Conservation (phyloP, 495 filamentous ascomycete genomes). For the Penicillium manginii region DNA sequence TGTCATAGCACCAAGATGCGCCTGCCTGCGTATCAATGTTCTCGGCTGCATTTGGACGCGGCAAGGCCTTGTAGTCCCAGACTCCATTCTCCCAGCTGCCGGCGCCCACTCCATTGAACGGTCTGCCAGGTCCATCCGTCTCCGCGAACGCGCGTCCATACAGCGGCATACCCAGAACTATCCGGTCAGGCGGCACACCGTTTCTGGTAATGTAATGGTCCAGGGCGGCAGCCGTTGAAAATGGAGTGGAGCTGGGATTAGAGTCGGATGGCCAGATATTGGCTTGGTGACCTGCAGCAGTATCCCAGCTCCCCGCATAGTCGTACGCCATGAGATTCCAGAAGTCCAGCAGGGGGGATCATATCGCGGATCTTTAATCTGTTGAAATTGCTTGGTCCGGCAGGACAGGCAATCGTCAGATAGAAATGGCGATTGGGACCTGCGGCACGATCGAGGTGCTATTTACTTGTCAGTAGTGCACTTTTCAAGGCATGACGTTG, state of each 20-base stretch:
- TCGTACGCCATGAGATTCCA: slow-evolving; percentile 86
- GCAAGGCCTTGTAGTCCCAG: slow-evolving; percentile 77
- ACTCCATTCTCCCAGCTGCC: slow-evolving; percentile 76
- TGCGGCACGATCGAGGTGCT: slow-evolving; percentile 66
- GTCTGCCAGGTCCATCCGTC: slow-evolving; percentile 72
- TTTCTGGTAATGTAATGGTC: slow-evolving; percentile 61
- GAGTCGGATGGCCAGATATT: slow-evolving; percentile 65
- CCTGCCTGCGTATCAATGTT: slow-evolving; percentile 38
- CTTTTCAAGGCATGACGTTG: neutral
- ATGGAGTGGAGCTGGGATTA: slow-evolving; percentile 63
- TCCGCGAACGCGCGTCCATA: slow-evolving; percentile 83
- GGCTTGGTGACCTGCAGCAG: slow-evolving; percentile 73
- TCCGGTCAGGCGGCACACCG: slow-evolving; percentile 68
- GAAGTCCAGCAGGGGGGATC: slow-evolving; percentile 75
- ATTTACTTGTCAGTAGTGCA: slow-evolving; percentile 12
- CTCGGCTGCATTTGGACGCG: slow-evolving; percentile 47
- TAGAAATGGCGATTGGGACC: slow-evolving; percentile 62
- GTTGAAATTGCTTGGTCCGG: slow-evolving; percentile 65
- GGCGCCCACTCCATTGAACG: slow-evolving; percentile 70
- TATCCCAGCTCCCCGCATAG: slow-evolving; percentile 79
- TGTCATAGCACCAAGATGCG: slow-evolving; percentile 77
- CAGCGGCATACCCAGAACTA: slow-evolving; percentile 84
- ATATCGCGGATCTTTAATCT: slow-evolving; percentile 69
- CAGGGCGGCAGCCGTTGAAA: slow-evolving; percentile 48
- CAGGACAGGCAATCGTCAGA: slow-evolving; percentile 74